Evolutionary conservation across 1,139 yeast species (phyloP).

Genomic region (Saccharomyces hybrid): DNA sequence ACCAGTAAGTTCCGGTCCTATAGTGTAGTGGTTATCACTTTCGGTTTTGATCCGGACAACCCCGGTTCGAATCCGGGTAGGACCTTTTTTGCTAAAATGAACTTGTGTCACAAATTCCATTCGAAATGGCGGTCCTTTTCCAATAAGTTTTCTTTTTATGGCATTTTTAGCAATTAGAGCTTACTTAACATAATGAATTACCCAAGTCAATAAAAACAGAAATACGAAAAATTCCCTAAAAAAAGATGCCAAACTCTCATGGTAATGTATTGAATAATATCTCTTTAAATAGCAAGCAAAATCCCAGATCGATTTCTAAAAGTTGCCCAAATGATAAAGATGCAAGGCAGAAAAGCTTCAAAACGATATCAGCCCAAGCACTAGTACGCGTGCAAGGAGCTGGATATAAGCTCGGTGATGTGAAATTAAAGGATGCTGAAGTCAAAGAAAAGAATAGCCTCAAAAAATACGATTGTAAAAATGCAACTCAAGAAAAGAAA

Average conservation of each 20-base stretch:
- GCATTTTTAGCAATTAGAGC: not conserved
- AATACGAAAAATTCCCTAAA: not conserved
- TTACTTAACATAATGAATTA: not conserved
- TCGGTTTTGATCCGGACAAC: constrained; percentile 75
- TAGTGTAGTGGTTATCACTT: constrained; percentile 63
- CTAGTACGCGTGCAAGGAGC: not conserved
- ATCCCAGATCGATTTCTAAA: not conserved
- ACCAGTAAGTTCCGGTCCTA: constrained; percentile 20
- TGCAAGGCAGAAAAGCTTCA: not conserved
- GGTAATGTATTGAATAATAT: not conserved
- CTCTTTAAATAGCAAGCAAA: not conserved
- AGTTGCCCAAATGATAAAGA: not conserved
- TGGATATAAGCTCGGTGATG: not conserved
- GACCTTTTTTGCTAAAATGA: constrained; percentile 42
- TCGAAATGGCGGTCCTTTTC: too few relatives aligned
- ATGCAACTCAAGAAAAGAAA: not conserved
- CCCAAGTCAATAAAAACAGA: not conserved
- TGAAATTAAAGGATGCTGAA: not conserved
- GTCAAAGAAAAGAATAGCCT: not conserved
- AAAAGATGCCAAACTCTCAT: not conserved
- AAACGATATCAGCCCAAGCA: not conserved
- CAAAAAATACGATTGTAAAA: not conserved
- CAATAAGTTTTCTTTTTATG: too few relatives aligned
- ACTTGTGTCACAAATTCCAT: too few relatives aligned
- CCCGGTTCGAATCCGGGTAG: constrained; percentile 96